Evolutionary conservation across 371 early-diverging fungal genomes (phyloP), one percentile per base, ranked within the genome.

Genomic region (Mucor saturninus): DNA sequence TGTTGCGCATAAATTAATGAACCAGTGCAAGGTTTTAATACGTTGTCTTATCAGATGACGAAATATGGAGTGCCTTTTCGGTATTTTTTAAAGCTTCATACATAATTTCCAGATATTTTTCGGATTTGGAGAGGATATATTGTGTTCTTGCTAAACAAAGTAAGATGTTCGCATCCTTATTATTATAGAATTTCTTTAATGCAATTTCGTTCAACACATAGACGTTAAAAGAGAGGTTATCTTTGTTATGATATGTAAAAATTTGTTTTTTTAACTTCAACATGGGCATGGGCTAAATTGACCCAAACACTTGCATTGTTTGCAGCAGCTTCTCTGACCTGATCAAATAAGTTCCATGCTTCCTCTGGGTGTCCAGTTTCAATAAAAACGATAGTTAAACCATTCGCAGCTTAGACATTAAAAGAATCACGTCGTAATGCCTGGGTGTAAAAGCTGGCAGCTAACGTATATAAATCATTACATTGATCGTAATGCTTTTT

Each of bases 1-100:
- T 90, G 75, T 61, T 91, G 92, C 3, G 92, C 93, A 51, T 88
- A 90, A 6, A 90, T 68, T 95, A 96, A 71, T 93, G 90, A 29
- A 92, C 86, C 8, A 97, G 73, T 0, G 95, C 95, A 59, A 93
- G 71, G 65, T 97, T 87, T 61, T 87, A 94, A 5, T 83, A 68
- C 0, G 90, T 74, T 0, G 90, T 73, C 57, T 85, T 80, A 70
- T 93, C 91, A 14, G 76, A 77, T 0, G 91, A 91, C 26, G 73
- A 59, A 21, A 88, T 58, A 13, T 78, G 65, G 53, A 74, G 72
- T 9, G 88, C 88, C 48, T 75, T 74, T 69, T 89, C 77, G 4
- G 90, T 82, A 61, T 79, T 86, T 7, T 71, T 59, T 6, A 94
- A 66, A 5, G 95, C 85, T 55, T 80, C 64, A 2, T 81, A 80